These are phyloP conservation scores for Ascocoryne sarcoides DNA, from an alignment of 2,329 filamentous ascomycete genomes.

Conservation along the genomic window DNA sequence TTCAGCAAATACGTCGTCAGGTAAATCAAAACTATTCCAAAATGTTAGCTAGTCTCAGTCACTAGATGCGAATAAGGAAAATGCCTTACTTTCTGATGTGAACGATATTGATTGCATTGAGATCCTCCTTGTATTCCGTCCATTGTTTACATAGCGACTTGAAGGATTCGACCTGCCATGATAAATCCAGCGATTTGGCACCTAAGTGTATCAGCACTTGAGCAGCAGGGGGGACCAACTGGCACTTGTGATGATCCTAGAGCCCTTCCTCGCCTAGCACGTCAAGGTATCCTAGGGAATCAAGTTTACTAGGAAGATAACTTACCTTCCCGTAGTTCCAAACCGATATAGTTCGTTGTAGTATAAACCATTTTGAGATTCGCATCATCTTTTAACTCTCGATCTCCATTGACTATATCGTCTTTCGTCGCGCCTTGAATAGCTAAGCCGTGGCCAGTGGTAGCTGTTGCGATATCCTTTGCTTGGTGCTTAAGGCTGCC, in stretches of 20 bases:
- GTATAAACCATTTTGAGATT: constrained; percentile 55
- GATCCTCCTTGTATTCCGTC: constrained; percentile 64
- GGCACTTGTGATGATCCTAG: neutral
- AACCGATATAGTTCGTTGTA: constrained; percentile 87
- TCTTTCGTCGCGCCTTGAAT: constrained; percentile 33
- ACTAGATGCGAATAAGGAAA: neutral
- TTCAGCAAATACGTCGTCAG: constrained; percentile 77
- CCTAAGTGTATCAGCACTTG: constrained; percentile 38
- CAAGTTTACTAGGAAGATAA: constrained; percentile 2
- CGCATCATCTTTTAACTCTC: constrained; percentile 29
- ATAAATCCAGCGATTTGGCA: constrained; percentile 65
- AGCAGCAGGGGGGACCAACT: constrained; percentile 8
- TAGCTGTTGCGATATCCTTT: constrained; percentile 26
- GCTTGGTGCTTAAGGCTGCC: constrained; percentile 53
- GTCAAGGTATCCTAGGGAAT: constrained; percentile 3
- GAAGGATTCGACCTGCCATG: constrained; percentile 77
- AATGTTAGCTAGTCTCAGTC: constrained; percentile 18
- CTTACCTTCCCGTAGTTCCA: constrained; percentile 69
- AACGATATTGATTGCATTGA: constrained; percentile 65
- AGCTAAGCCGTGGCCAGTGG: constrained; percentile 33
- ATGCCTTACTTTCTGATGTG: constrained; percentile 65
- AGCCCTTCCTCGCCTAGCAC: neutral
- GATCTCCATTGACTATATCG: constrained; percentile 30
- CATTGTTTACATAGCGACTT: constrained; percentile 72
- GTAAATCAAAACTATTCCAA: constrained; percentile 64